Percentiles rank a stretch among this genome's conserved stretches.
phyloP scores from a whole-genome alignment of 177 flowering plant species.

The Vitis hybrid region DNA sequence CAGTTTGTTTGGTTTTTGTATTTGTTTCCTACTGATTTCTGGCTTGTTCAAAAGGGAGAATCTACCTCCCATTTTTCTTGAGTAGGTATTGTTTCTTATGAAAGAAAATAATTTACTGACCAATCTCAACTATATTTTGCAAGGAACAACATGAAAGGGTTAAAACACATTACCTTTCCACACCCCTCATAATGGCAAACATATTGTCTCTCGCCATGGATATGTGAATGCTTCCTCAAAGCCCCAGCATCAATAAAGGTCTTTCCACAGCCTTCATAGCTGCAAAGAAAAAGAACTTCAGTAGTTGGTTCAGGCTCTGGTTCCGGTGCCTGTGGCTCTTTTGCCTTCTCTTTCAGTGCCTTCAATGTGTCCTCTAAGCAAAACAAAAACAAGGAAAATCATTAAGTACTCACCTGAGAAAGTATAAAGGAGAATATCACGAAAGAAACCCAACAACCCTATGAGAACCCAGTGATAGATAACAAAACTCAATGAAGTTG shows the following conservation, averaged over 20 bases:
- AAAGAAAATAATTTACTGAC: too few relatives aligned
- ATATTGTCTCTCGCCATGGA: conserved; percentile 95
- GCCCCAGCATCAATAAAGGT: conserved; percentile 96
- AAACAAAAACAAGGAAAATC: neutral
- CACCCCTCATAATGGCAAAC: conserved; percentile 87
- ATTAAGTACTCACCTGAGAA: conserved; percentile 4
- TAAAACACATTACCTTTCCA: conserved; percentile 62
- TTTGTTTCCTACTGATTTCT: neutral
- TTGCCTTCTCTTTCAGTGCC: conserved; percentile 62
- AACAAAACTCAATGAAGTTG: too few relatives aligned
- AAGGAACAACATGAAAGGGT: neutral
- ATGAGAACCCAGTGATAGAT: too few relatives aligned
- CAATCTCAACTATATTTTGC: neutral
- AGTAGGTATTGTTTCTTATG: too few relatives aligned
- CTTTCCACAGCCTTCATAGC: conserved; percentile 98
- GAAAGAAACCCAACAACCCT: neutral
- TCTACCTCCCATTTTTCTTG: too few relatives aligned
- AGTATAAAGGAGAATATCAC: neutral
- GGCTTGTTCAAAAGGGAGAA: too few relatives aligned
- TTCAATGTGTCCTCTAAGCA: conserved; percentile 64
- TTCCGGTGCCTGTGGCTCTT: conserved; percentile 66
- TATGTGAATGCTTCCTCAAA: conserved; percentile 94
- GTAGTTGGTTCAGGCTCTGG: conserved; percentile 94
- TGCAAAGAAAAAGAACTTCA: conserved; percentile 96
- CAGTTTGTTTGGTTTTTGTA: neutral